These are phyloP conservation scores for Fulvia fulva DNA, from an alignment of 2,329 filamentous ascomycete genomes.

Conservation along the genomic window DNA sequence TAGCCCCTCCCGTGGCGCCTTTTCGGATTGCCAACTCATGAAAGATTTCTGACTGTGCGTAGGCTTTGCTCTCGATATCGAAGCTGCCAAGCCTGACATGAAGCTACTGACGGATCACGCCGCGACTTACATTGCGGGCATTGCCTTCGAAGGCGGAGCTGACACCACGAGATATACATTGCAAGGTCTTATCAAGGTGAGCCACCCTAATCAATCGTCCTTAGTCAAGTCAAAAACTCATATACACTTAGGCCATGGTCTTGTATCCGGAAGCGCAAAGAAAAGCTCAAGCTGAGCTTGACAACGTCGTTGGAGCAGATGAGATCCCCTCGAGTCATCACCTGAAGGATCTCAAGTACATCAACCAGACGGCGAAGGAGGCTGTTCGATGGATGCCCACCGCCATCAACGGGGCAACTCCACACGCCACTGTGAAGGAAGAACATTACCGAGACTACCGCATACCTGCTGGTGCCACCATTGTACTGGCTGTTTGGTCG, in stretches of 20 bases:
- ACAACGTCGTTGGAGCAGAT: slow-evolving; percentile 16
- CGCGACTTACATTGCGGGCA: slow-evolving; percentile 37
- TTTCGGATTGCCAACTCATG: too few relatives aligned
- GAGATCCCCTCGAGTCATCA: slow-evolving; percentile 21
- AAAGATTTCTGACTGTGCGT: too few relatives aligned
- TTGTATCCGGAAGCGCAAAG: slow-evolving; percentile 20
- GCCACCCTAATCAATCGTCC: too few relatives aligned
- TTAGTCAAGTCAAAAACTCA: too few relatives aligned
- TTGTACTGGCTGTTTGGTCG: slow-evolving; percentile 28
- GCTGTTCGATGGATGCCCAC: slow-evolving; percentile 19
- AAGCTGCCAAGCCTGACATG: too few relatives aligned
- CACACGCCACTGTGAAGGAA: slow-evolving; percentile 24
- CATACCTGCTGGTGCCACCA: slow-evolving; percentile 24
- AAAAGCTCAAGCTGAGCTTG: slow-evolving; percentile 22
- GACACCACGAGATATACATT: slow-evolving; percentile 40
- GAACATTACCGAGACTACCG: slow-evolving; percentile 27
- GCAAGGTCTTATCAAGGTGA: too few relatives aligned
- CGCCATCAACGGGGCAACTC: slow-evolving; percentile 19
- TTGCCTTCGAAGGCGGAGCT: slow-evolving; percentile 37
- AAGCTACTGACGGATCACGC: too few relatives aligned
- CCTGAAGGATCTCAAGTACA: slow-evolving; percentile 14
- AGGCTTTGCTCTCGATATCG: too few relatives aligned
- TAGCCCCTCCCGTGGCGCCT: too few relatives aligned
- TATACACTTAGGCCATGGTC: slow-evolving; percentile 34
- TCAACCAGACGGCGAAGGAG: slow-evolving; percentile 22